These are phyloP conservation scores for Globisporangium abappressorium DNA, from an alignment of 352 stramenopile genomes.

Conservation along the genomic window DNA sequence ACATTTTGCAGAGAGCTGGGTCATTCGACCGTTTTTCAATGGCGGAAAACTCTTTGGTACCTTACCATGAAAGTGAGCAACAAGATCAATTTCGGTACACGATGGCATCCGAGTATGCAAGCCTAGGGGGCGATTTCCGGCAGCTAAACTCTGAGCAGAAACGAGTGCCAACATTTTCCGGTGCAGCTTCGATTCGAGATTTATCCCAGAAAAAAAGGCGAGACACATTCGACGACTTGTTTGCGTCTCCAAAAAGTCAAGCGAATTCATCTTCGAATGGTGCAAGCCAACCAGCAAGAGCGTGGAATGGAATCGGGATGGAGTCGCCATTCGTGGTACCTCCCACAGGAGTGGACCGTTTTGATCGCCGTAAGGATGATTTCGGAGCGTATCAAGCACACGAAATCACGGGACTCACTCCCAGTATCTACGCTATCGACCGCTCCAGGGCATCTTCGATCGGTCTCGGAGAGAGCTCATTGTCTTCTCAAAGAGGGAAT, in stretches of 20 bases:
- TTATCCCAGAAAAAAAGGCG: slow-evolving; percentile 30
- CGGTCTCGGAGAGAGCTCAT: slow-evolving; percentile 15
- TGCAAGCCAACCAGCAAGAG: neutral
- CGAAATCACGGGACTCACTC: neutral
- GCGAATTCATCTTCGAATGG: neutral
- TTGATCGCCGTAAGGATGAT: slow-evolving; percentile 38
- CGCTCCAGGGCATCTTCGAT: slow-evolving; percentile 16
- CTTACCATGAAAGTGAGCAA: slow-evolving; percentile 4
- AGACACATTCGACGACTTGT: slow-evolving; percentile 76
- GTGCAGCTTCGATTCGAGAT: neutral
- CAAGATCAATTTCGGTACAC: slow-evolving; percentile 34
- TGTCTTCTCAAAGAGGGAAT: neutral
- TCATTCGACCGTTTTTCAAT: slow-evolving; percentile 13
- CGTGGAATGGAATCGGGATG: slow-evolving; percentile 16
- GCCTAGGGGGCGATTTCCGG: neutral
- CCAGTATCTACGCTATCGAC: slow-evolving; percentile 3
- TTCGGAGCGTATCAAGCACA: slow-evolving; percentile 1
- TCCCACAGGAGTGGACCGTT: slow-evolving; percentile 45
- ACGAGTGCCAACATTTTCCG: slow-evolving; percentile 4
- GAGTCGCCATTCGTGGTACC: slow-evolving; percentile 1
- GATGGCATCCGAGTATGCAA: slow-evolving; percentile 17
- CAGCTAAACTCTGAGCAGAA: neutral
- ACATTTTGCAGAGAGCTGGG: neutral
- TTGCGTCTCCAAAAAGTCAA: slow-evolving; percentile 50
- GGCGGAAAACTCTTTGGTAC: slow-evolving; percentile 12